phyloP scores from a whole-genome alignment of 2,329 filamentous ascomycete species.

The Furcasterigmium furcatum region DNA sequence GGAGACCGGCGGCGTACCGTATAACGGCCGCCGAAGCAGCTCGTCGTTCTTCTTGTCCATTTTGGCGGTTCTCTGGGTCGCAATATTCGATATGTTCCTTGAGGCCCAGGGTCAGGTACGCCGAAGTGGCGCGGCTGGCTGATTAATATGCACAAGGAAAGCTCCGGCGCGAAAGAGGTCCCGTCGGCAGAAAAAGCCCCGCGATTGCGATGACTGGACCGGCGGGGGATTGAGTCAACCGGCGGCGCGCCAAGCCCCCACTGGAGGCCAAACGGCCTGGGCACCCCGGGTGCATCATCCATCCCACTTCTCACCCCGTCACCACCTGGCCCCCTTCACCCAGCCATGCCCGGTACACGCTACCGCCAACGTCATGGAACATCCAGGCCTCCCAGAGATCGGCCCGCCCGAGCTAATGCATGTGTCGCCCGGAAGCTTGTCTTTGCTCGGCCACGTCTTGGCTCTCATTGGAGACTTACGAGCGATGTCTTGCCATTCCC shows the following conservation, averaged over 20 bases:
- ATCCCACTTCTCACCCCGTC: no score
- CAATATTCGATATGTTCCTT: background rate
- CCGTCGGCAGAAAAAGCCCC: background rate
- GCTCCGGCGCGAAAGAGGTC: background rate
- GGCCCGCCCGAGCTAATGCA: background rate
- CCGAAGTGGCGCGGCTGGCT: background rate
- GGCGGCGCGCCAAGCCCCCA: background rate
- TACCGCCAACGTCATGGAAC: background rate
- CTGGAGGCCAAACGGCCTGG: no score
- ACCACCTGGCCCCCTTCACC: no score
- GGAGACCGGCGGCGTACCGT: constrained; percentile 34
- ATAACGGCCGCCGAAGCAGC: constrained; percentile 47
- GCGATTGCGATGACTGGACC: constrained; percentile 6
- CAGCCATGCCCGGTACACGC: no score
- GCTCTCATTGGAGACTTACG: background rate
- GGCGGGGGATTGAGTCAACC: constrained; percentile 1
- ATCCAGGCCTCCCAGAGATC: background rate
- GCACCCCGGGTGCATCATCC: no score
- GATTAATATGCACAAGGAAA: background rate
- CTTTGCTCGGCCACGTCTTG: background rate
- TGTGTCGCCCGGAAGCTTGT: constrained; percentile 6
- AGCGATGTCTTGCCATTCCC: background rate
- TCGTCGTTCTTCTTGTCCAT: constrained; percentile 42
- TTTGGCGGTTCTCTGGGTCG: background rate
- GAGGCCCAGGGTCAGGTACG: background rate